Conservation (phyloP, 2,329 filamentous ascomycete species). For the Fusarium sp. region DNA sequence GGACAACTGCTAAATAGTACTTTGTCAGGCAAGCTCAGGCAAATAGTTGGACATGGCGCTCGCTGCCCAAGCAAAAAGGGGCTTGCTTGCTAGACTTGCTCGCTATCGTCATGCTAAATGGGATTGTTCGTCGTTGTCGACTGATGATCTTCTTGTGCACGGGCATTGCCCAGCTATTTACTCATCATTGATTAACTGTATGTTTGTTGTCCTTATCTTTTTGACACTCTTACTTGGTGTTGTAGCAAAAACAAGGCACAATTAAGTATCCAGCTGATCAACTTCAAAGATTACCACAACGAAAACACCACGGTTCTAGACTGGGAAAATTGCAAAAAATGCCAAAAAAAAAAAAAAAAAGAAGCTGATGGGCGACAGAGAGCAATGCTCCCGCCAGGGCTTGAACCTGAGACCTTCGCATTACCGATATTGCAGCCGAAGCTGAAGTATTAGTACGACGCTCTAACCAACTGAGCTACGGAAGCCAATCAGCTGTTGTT, state of each 20-base stretch:
- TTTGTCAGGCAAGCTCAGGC: not conserved
- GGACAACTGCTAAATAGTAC: not conserved
- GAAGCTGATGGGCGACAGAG: slow-evolving; percentile 7
- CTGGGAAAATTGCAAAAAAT: not conserved
- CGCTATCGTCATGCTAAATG: not conserved
- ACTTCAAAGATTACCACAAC: not conserved
- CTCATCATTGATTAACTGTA: not conserved
- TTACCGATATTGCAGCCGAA: not conserved
- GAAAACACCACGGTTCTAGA: not conserved
- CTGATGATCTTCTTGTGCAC: not conserved
- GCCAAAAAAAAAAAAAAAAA: not conserved
- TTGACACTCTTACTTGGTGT: too few relatives aligned
- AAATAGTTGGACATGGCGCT: not conserved
- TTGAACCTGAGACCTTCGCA: slow-evolving; percentile 19
- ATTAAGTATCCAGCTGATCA: not conserved
- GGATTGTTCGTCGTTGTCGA: too few relatives aligned
- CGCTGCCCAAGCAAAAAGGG: not conserved
- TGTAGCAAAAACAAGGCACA: not conserved
- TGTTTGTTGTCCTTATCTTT: not conserved
- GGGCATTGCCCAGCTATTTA: not conserved
- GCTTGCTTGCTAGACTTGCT: not conserved
- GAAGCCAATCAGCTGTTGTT: slow-evolving; percentile 16
- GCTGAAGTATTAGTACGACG: slow-evolving; percentile 19
- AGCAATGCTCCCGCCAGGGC: slow-evolving; percentile 13
- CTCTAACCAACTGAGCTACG: slow-evolving; percentile 20